Base-by-base conservation (phyloP, 1,284 basidiomycete genomes). In the Cryptococcus sp. region DNA sequence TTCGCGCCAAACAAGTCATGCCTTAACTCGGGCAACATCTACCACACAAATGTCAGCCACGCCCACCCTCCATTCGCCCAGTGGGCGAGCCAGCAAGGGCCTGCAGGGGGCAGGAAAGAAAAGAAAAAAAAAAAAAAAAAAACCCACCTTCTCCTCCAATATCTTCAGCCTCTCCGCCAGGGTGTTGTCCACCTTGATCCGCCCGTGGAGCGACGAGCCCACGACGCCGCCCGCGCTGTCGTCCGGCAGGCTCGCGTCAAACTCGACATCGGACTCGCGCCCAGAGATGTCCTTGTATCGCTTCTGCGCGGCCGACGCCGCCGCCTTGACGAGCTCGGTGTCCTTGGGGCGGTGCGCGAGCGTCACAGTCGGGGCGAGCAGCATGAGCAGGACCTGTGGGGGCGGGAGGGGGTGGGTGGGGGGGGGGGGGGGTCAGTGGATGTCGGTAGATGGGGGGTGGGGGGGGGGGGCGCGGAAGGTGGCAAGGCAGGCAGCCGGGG, bases 1-100 rank as follows among this genome's bases (percentile, higher is more conserved):
- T 93, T 93, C 44, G 82, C 78, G 39, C 91, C 91, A 67, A 93
- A 95, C 45, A 95, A 80, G 67, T 91, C 87, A 64, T 81, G 82
- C 66, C 92, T 82, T 65, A 95, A 89, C 78, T 94, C 91, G 1
- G 91, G 92, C 43, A 95, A 80, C 92, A 94, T 94, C 89, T 92
- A 59, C 2, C 28, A 33, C 35, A 49, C n/a, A 48, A 54, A 38
- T 33, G 24, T 9, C 6, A 39, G 21, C n/a, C 8, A n/a, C 16
- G 33, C 35, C 20, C 23, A 20, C 4, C 13, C n/a, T 33, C 24
- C 44, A 51, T 15, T 20, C 11, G 18, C 48, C 9, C 20, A 43
- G n/a, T n/a, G n/a, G 20, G 23, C 45, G 8, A 7, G 7, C 15
- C 21, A 15, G 15, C 20, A 21, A 46, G 16, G 42, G n/a, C n/a